Evolutionary conservation across 1,284 basidiomycete genomes (phyloP).

Genomic region (Cystobasidium pallidum): DNA sequence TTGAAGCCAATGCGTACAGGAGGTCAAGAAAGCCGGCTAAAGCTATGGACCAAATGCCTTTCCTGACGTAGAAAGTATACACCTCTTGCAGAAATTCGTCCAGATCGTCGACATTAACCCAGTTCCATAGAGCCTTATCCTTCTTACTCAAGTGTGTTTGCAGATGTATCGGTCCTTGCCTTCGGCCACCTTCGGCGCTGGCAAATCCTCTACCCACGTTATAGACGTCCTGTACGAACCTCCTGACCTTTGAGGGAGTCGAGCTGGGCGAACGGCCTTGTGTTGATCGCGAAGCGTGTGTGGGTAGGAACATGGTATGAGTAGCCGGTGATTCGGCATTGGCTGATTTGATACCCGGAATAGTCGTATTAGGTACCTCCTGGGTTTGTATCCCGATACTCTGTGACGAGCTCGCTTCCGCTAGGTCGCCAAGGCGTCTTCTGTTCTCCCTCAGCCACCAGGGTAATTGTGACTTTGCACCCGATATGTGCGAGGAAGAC

Average conservation of each 20-base stretch:
- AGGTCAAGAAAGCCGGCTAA: slow-evolving; percentile 84
- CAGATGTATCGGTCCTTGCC: slow-evolving; percentile 34
- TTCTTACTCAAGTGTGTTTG: slow-evolving; percentile 46
- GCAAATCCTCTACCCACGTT: background rate
- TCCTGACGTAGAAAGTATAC: slow-evolving; percentile 93
- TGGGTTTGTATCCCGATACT: slow-evolving; percentile 16
- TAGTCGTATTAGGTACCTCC: background rate
- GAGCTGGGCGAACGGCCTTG: background rate
- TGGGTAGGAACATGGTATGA: slow-evolving; percentile 17
- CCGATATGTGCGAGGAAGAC: slow-evolving; percentile 24
- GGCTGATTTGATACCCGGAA: background rate
- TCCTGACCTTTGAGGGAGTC: background rate
- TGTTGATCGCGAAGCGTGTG: background rate
- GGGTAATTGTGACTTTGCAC: background rate
- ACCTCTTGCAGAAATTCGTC: slow-evolving; percentile 90
- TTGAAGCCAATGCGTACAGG: slow-evolving; percentile 66
- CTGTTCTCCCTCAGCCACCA: slow-evolving; percentile 40
- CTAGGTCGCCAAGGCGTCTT: slow-evolving; percentile 12
- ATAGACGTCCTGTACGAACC: slow-evolving; percentile 5
- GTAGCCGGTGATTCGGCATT: slow-evolving; percentile 8
- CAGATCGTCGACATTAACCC: slow-evolving; percentile 97
- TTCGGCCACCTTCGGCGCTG: background rate
- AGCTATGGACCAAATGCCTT: slow-evolving; percentile 92
- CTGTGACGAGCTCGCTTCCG: background rate
- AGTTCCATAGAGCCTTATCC: slow-evolving; percentile 95